Conservation (phyloP, 306 rosid genomes). For the Prunus dulcis region DNA sequence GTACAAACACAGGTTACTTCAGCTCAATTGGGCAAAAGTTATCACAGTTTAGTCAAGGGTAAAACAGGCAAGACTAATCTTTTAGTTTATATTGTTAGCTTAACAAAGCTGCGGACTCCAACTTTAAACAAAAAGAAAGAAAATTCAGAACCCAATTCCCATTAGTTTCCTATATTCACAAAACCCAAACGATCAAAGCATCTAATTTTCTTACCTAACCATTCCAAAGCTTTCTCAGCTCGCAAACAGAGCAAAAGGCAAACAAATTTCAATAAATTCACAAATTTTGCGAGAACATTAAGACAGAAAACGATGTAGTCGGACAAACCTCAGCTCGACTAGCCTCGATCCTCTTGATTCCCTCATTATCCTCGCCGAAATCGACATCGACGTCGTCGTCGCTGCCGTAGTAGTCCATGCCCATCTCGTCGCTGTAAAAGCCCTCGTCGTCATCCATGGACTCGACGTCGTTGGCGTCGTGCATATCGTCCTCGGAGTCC, state of each 20-base stretch:
- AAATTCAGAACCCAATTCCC: neutral
- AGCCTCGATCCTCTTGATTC: conserved; percentile 46
- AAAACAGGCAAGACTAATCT: too few relatives aligned
- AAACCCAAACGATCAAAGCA: neutral
- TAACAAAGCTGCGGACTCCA: neutral
- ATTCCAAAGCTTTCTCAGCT: neutral
- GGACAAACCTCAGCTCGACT: conserved; percentile 63
- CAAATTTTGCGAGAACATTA: neutral
- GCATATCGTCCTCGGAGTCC: conserved; percentile 94
- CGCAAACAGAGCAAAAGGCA: neutral
- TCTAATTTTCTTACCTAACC: too few relatives aligned
- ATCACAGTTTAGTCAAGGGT: too few relatives aligned
- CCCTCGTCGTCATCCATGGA: conserved; percentile 58
- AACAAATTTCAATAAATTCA: neutral
- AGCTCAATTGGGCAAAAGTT: neutral
- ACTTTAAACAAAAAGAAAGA: neutral
- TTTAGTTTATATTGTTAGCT: too few relatives aligned
- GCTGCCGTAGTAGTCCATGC: conserved; percentile 50
- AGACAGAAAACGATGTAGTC: neutral
- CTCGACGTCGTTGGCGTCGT: conserved; percentile 72
- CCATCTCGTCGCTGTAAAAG: conserved; percentile 71
- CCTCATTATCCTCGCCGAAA: conserved; percentile 40
- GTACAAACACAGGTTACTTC: neutral
- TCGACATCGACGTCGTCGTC: conserved; percentile 29
- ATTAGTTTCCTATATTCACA: neutral